These are phyloP conservation scores for Tephrocybe sp. DNA, from an alignment of 768 basidiomycete genomes.

Conservation along the genomic window DNA sequence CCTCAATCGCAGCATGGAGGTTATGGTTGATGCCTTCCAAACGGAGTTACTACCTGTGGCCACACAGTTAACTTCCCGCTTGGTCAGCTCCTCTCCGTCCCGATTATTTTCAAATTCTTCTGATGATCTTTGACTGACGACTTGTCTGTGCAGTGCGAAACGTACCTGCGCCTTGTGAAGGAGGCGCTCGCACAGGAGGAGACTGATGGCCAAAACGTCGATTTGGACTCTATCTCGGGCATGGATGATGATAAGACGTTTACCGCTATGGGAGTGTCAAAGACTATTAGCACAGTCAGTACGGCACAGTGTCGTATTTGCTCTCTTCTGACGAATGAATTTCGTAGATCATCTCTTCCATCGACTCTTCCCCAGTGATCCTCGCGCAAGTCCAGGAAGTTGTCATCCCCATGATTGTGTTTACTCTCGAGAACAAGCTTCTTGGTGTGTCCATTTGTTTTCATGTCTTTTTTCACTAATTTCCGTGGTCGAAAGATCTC, in stretches of 20 bases:
- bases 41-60: slow-evolving; percentile 84
- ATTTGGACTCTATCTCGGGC: slow-evolving; percentile 54
- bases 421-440: slow-evolving; percentile 75
- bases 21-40: slow-evolving; percentile 85
- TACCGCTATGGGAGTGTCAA: slow-evolving; percentile 83
- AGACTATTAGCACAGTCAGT: slow-evolving; percentile 78
- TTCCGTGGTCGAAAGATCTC: slow-evolving; percentile 51
- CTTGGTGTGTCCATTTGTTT: slow-evolving; percentile 51
- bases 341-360: slow-evolving; percentile 66
- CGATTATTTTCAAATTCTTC: slow-evolving; percentile 2
- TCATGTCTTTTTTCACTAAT: not conserved
- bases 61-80: slow-evolving; percentile 71
- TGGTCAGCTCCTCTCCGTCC: slow-evolving; percentile 47
- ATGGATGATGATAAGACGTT: slow-evolving; percentile 85
- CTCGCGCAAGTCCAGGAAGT: slow-evolving; percentile 80
- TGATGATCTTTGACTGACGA: not conserved
- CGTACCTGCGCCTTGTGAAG: slow-evolving; percentile 75
- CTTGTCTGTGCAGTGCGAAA: slow-evolving; percentile 59
- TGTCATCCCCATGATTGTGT: slow-evolving; percentile 73
- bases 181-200: slow-evolving; percentile 64
- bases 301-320: not conserved
- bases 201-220: slow-evolving; percentile 44
- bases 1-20: slow-evolving; percentile 79
- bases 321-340: slow-evolving; percentile 1
- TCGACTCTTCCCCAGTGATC: slow-evolving; percentile 74